Evolutionary conservation across 495 filamentous ascomycete species (phyloP), one percentile per base, ranked within the genome.

Genomic region (Aspergillus biplanus): DNA sequence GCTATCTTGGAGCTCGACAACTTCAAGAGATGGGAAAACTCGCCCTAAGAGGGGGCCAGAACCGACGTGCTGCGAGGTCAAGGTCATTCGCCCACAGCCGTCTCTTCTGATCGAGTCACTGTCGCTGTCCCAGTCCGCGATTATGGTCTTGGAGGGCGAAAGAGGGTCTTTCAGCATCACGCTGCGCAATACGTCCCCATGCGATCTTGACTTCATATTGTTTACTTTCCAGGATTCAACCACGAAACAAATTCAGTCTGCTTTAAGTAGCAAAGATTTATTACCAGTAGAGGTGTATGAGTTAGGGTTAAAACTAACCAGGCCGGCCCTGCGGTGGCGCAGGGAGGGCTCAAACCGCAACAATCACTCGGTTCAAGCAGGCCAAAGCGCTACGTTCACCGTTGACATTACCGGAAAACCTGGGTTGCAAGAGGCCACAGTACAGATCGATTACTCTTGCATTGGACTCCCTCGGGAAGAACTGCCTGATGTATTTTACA

Each of bases 91-190:
- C 6, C 79, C 83, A 50, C 93, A 97, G 71, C 95, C 95, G 3
- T 76, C 90, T 5, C 75, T 97, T 9, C 76, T 87, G 1, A 81
- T 97, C 12, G 88, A 90, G 61, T 89, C 88, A 5, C 87, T 87
- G 42, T 90, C 90, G 31, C 82, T 96, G 8, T 87, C 90, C 0
- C 93, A 97, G 70, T 90, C 90, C 15, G 92, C 94, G 34, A 78
- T 96, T 52, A 97, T 96, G 92, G 82, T 97, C 58, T 80, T 97
- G 13, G 93, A 97, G 75, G 93, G 93, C 13, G 93, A 98, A 73
- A 82, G 83, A 15, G 87, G 86, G 65, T 78, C 78, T 1, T 97
- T 98, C 64, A 87, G 83, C 3, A 84, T 97, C 46, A 95, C 92
- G 0, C 76, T 98, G 37, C 84, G 89, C 61, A 97, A 98, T 64